A percentile compares a stretch with the other conserved stretches of the same genome.
These are phyloP conservation scores for Tuber umbilicatum DNA, from an alignment of 495 filamentous ascomycete genomes.

Conservation along the genomic window DNA sequence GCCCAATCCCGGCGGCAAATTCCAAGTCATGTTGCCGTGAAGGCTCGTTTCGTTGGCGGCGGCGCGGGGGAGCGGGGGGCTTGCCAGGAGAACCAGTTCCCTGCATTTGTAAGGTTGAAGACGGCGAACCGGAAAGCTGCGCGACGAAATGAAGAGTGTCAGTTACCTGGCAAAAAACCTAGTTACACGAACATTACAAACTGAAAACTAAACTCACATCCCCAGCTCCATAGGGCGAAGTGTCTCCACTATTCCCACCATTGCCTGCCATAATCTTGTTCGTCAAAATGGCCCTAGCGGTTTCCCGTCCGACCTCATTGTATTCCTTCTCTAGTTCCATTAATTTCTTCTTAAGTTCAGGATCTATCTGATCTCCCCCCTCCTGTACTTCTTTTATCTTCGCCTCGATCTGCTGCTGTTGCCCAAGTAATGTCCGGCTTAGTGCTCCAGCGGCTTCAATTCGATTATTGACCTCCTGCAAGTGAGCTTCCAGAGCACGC, in stretches of 20 bases:
- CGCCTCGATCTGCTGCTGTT: conserved; percentile 72
- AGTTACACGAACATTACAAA: background rate
- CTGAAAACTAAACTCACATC: conserved; percentile 25
- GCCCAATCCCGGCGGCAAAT: conserved; percentile 92
- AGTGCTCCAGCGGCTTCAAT: conserved; percentile 85
- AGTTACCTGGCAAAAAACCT: background rate
- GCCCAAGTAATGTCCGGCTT: conserved; percentile 75
- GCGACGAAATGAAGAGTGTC: background rate
- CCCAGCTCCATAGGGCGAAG: conserved; percentile 56
- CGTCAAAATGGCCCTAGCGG: conserved; percentile 79
- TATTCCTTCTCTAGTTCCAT: conserved; percentile 87
- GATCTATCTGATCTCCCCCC: conserved; percentile 71
- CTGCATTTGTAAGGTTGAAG: conserved; percentile 75
- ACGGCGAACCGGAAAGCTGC: conserved; percentile 27
- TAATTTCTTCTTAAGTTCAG: conserved; percentile 74
- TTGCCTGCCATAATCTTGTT: conserved; percentile 66
- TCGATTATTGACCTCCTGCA: conserved; percentile 81
- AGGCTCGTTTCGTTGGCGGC: conserved; percentile 85
- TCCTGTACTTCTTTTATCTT: conserved; percentile 77
- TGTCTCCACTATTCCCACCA: conserved; percentile 48
- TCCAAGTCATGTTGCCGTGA: conserved; percentile 86
- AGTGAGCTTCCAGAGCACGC: conserved; percentile 80
- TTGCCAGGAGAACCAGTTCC: conserved; percentile 86
- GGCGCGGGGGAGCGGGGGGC: conserved; percentile 64
- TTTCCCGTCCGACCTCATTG: conserved; percentile 87